Conservation (phyloP, 2,329 filamentous ascomycete genomes). For the Fusarium bulbicola region DNA sequence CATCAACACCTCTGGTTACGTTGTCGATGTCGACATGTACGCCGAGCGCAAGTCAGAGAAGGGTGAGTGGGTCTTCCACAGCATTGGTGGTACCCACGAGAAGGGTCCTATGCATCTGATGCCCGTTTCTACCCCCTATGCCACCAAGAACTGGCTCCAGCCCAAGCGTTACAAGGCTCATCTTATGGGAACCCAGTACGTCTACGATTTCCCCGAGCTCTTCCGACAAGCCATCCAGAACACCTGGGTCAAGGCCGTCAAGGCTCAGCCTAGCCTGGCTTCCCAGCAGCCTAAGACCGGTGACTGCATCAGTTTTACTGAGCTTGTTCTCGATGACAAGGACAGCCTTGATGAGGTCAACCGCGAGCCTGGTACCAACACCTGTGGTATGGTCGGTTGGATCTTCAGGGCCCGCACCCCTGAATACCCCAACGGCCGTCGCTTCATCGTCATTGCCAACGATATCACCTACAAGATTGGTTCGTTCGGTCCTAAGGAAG, state of each 20-base stretch:
- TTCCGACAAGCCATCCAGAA: slow-evolving; percentile 99
- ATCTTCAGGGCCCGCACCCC: slow-evolving; percentile 93
- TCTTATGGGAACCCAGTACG: slow-evolving; percentile 98
- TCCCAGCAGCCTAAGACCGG: slow-evolving; percentile 85
- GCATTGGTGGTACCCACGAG: slow-evolving; percentile 93
- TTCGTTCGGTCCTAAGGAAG: slow-evolving; percentile 95
- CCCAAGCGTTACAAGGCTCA: slow-evolving; percentile 99
- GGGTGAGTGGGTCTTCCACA: slow-evolving; percentile 98
- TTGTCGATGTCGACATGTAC: slow-evolving; percentile 97
- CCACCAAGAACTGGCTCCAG: slow-evolving; percentile 98
- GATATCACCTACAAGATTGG: slow-evolving; percentile 99
- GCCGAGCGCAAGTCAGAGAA: slow-evolving; percentile 98
- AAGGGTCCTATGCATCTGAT: slow-evolving; percentile 95
- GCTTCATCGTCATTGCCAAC: slow-evolving; percentile 97
- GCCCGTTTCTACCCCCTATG: slow-evolving; percentile 89
- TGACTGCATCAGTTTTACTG: slow-evolving; percentile 92
- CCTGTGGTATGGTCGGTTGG: slow-evolving; percentile 98
- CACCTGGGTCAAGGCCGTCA: slow-evolving; percentile 82
- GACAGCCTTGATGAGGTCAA: slow-evolving; percentile 93
- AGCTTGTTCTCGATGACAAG: slow-evolving; percentile 93
- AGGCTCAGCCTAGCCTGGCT: slow-evolving; percentile 76
- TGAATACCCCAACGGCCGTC: slow-evolving; percentile 91
- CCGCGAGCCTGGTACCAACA: slow-evolving; percentile 94
- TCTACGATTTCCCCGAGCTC: slow-evolving; percentile 99
- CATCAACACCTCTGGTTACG: slow-evolving; percentile 97